A percentile compares a stretch with the other conserved stretches of the same genome.
Evolutionary conservation across 1,139 yeast species (phyloP).

Genomic region (Blastobotrys arbuscula): DNA sequence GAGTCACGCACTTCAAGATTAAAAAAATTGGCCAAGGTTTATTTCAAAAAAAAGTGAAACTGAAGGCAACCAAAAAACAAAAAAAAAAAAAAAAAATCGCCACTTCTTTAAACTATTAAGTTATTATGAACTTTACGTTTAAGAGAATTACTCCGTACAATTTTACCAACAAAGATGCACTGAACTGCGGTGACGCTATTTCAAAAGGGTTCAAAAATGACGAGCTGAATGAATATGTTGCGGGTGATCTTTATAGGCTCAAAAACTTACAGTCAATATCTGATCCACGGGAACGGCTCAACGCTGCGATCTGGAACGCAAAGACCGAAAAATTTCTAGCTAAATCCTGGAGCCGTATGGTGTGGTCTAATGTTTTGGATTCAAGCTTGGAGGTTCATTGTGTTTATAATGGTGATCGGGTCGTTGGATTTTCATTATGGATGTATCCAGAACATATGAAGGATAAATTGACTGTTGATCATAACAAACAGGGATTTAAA

Average conservation of each 20-base stretch:
- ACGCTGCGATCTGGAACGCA: neutral
- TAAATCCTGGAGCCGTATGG: neutral
- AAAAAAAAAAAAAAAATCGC: no score
- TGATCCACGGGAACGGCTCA: neutral
- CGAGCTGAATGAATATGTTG: neutral
- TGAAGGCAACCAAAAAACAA: no score
- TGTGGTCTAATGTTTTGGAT: neutral
- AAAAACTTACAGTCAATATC: neutral
- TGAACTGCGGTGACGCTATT: constrained; percentile 5
- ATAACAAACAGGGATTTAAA: constrained; percentile 7
- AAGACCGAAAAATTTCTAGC: neutral
- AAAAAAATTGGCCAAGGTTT: neutral
- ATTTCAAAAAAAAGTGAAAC: constrained; percentile 2
- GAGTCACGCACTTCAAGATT: constrained; percentile 5
- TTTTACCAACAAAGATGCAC: neutral
- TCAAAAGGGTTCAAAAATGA: neutral
- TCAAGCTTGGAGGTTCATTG: neutral
- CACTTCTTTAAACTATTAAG: no score
- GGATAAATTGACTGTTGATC: neutral
- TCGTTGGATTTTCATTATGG: constrained; percentile 9
- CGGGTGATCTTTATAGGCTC: neutral
- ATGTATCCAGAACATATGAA: constrained; percentile 11
- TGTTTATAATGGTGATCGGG: constrained; percentile 4
- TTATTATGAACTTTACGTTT: neutral
- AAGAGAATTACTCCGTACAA: neutral